Conservation (phyloP, 139 green algal genomes). For the Chlorella sp. region DNA sequence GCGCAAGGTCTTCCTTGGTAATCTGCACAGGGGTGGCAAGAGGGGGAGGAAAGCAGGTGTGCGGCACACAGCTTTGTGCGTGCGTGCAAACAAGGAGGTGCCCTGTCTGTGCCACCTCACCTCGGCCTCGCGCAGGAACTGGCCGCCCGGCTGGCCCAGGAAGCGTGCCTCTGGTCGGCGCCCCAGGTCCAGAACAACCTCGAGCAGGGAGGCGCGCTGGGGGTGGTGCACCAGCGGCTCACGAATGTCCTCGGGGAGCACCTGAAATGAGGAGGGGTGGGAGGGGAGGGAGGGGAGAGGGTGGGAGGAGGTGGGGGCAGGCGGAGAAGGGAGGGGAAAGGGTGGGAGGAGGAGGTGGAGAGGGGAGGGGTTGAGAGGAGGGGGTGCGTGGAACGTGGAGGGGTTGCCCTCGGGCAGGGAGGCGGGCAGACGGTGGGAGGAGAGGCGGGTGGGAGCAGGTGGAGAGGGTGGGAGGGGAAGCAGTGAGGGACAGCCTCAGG, state of each 20-base stretch:
- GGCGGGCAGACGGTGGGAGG: background rate
- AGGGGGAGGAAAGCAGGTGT: too few relatives aligned
- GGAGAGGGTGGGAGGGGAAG: background rate
- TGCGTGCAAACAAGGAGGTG: background rate
- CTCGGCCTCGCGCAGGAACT: conserved; percentile 74
- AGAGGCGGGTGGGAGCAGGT: background rate
- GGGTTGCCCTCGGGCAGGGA: too few relatives aligned
- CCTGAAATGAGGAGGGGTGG: conserved; percentile 41
- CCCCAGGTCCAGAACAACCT: conserved; percentile 81
- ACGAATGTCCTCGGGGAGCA: conserved; percentile 83
- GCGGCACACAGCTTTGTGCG: background rate
- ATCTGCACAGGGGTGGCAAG: conserved; percentile 29
- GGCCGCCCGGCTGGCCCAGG: conserved; percentile 62
- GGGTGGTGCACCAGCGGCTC: conserved; percentile 74
- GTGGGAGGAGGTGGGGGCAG: too few relatives aligned
- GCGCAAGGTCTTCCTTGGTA: conserved; percentile 66
- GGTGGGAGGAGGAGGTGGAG: background rate
- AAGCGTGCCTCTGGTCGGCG: conserved; percentile 74
- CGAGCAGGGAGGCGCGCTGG: conserved; percentile 72
- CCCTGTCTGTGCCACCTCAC: conserved; percentile 27
- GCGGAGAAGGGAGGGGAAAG: background rate
- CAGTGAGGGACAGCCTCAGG: too few relatives aligned
- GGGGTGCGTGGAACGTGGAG: too few relatives aligned
- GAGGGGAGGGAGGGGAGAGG: background rate
- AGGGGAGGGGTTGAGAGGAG: too few relatives aligned